Base-by-base conservation (phyloP, 306 rosid genomes). In the Mimosa bimucronata region DNA sequence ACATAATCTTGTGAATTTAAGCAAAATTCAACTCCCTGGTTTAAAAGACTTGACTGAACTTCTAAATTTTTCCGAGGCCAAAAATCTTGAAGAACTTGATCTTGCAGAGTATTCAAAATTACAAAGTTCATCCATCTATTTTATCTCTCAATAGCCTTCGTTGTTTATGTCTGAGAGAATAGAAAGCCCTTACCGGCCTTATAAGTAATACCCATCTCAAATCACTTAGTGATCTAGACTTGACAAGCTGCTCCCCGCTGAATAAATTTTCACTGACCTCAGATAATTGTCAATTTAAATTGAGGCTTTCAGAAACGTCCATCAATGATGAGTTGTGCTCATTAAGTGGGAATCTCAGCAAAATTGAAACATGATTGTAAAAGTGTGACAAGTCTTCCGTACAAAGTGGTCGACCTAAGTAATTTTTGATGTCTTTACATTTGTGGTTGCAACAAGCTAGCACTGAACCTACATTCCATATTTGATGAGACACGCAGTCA, bases 111-210 rank as follows among this genome's bases (percentile, higher is more conserved):
- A 25, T 3, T 11, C 12, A 31, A 31, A 19, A 7, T 29, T 65
- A 2, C 44, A 11, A 0, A 21, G 30, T 57, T 23, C 64, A 57
- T 23, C 64, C 29, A 0, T 57, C 64, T 16, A 65, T 65, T 15
- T 31, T 65, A 2, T 31, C 70, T 30, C 37, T 30, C 2, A 5
- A 31, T 14, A 65, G n/a, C 11, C 70, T 65, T 30, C 4, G 3
- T 12, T 0, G 0, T 2, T 65, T 65, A 18, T 0, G 0, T 0
- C 25, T 16, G 7, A 0, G 0, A 1, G 0, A 0, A 0, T 64
- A 23, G 3, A 14, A 26, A 2, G 6, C 41, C 12, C 42, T 65
- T 7, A 65, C 44, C 3, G 31, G 25, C 23, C 44, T 31, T 13
- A 2, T 13, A 18, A 65, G 70, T 7, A n/a, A 65, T 14, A 15